Base-by-base conservation (phyloP, 306 rosid species). In the Pterocarpus santalinus region DNA sequence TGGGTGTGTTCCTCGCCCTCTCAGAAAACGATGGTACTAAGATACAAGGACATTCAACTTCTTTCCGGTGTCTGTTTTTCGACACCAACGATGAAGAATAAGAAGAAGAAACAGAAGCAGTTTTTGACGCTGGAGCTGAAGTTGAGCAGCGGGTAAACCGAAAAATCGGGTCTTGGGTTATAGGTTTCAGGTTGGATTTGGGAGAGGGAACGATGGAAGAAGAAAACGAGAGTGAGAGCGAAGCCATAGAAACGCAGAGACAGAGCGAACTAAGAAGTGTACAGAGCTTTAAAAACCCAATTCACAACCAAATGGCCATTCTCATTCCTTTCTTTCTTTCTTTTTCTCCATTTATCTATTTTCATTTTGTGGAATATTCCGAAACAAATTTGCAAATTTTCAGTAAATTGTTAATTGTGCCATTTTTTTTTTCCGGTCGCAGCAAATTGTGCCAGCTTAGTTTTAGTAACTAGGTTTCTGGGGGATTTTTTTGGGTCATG, bases 211-310 rank as follows among this genome's bases (percentile, higher is more conserved):
- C 67, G 14, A 89, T 61, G 17, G 94, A 88, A 66, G 90, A 88
- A 58, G 97, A 90, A 78, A 89, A 82, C 5, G 94, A 87, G 56
- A 86, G 84, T 13, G 85, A 88, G 17, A 79, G 9, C 10, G 92
- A 86, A 82, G 90, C 87, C 90, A 88, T 88, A 15, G 68, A 41
- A 39, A 36, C 32, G 11, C 16, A 44, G 61, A 61, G n/a, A 61
- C n/a, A 28, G 17, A 52, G 11, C 22, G 15, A 4, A 22, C 28
- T 22, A 5, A 52, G 57, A 52, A 5, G 17, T 52, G n/a, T 2
- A 49, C 15, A 13, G 4, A 52, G 22, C 22, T 55, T 16, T 22
- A 1, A 47, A 47, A 47, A 12, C 14, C 53, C 14, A 47, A 1
- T 47, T 10, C 53, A 13, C 8, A 47, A 12, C 13, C 13, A 3